Conservation (phyloP, 2,329 filamentous ascomycete species). For the Penicillium polonicum region DNA sequence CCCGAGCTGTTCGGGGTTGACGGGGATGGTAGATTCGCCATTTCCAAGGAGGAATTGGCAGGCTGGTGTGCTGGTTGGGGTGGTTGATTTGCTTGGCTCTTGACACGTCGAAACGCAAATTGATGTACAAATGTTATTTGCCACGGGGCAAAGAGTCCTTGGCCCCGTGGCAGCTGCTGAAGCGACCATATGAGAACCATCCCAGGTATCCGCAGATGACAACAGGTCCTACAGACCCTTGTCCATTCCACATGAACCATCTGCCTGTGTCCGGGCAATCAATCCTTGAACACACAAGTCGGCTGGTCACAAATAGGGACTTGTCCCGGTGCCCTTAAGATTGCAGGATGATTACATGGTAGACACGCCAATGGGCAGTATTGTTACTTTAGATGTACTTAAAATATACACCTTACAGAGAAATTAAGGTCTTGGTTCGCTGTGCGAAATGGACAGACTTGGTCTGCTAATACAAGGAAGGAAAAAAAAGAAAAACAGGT, state of each 20-base stretch:
- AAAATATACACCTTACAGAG: background rate
- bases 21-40: constrained; percentile 52
- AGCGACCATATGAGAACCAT: background rate
- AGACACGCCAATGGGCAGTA: background rate
- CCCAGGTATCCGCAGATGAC: background rate
- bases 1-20: constrained; percentile 54
- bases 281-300: background rate
- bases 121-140: background rate
- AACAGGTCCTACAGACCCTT: background rate
- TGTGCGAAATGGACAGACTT: background rate
- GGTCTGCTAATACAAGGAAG: background rate
- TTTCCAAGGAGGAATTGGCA: constrained; percentile 67
- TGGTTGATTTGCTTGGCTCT: constrained; percentile 23
- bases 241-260: background rate
- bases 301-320: background rate
- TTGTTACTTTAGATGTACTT: background rate
- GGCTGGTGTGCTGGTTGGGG: constrained; percentile 61
- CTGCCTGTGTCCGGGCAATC: background rate
- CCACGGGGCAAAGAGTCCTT: background rate
- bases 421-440: background rate
- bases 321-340: background rate
- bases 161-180: background rate
- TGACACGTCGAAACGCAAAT: constrained; percentile 1
- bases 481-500: background rate
- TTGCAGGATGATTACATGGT: background rate